Evolutionary conservation across 1,284 basidiomycete species (phyloP), one percentile per base, ranked within the genome.

Genomic region (Cutaneotrichosporon sp.): DNA sequence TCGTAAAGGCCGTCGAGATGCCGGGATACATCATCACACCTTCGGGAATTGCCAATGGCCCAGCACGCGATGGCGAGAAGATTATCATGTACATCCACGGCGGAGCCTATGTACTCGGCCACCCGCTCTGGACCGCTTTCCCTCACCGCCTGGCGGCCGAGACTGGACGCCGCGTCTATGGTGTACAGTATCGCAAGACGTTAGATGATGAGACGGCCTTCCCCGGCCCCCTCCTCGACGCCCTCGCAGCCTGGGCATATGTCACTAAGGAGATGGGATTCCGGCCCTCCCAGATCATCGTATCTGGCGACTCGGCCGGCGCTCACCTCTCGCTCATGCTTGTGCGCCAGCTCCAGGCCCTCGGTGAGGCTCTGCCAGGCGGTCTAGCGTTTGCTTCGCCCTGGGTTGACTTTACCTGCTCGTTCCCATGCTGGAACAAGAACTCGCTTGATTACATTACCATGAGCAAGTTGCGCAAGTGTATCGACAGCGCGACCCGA

Each of bases 321-420:
- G 67, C 53, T 21, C 62, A 69, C 56, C 59, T 66, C 13, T 51
- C 50, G 14, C 63, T 69, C 46, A 38, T 61, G n/a, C 47, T 66
- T 13, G 49, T 56, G 31, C 51, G 42, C 13, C 60, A 65, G 47
- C 64, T 68, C 11, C 21, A 34, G 2, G 64, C 61, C 13, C 56
- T 65, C 10, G 52, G 53, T n/a, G 9, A 31, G 52, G 32, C 60
- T 2, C 79, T 82, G 34, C 86, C 87, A 4, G 82, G 83, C n/a
- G 81, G 78, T 3, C 76, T 88, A 10, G 73, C 87, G 22, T 81
- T 86, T 9, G 76, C 83, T 46, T 87, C 87, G 0, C 86, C 86
- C 0, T 86, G 85, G 85, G 73, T 73, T 2, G 87, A 89, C 72
- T 71, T 87, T 13, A 68, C 67, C 9, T 58, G 64, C 42, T 71